Percentiles rank a stretch among this genome's conserved stretches.
Evolutionary conservation across 2,329 filamentous ascomycete genomes (phyloP).

Genomic region (Fusarium sp.): DNA sequence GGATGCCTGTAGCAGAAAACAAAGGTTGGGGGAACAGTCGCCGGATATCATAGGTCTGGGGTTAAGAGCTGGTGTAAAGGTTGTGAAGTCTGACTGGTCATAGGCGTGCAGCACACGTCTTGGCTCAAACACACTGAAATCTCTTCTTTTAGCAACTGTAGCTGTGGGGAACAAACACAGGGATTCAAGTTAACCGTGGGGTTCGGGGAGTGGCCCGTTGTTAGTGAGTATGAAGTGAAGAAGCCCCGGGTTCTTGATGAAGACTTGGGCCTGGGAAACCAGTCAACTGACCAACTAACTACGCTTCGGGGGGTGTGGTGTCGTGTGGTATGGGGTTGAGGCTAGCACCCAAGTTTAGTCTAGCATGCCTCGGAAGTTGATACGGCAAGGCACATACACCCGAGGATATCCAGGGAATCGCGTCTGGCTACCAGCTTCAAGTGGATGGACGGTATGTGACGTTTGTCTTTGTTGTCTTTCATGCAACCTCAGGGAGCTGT

Average conservation of each 20-base stretch:
- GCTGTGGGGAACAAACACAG: background rate
- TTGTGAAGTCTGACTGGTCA: background rate
- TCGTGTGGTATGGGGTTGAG: background rate
- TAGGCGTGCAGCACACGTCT: background rate
- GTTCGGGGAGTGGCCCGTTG: background rate
- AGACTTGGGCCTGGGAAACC: background rate
- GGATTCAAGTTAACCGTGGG: background rate
- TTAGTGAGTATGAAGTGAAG: background rate
- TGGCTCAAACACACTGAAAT: background rate
- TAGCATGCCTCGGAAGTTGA: background rate
- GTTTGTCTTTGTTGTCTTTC: background rate
- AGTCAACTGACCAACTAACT: background rate
- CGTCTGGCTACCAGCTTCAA: background rate
- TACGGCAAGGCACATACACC: background rate
- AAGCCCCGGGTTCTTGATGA: background rate
- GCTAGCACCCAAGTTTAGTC: background rate
- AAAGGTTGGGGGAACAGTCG: background rate
- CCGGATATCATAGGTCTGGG: background rate
- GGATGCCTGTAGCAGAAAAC: background rate
- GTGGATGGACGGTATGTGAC: background rate
- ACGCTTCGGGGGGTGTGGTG: background rate
- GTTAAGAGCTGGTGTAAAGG: background rate
- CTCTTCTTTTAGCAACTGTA: background rate
- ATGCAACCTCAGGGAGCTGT: background rate
- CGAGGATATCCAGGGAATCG: background rate